Evolutionary conservation across 148 eudicot species (phyloP), one percentile per base, ranked within the genome.

Genomic region (Suaeda aralocaspica): DNA sequence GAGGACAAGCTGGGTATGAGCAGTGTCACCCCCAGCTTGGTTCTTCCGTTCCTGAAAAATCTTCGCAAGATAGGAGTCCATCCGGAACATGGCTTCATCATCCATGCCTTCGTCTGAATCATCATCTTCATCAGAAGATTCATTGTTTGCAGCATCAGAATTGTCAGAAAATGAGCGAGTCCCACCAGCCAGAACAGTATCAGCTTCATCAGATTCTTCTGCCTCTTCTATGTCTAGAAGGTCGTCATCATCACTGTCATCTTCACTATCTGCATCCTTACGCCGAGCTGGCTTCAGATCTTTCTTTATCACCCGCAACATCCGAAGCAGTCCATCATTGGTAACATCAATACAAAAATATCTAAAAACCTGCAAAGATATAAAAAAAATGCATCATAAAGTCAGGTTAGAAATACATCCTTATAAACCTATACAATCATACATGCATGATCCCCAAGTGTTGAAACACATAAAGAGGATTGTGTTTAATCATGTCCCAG

Each of bases 71-170:
- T 84, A 82, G 19, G 83, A 73, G 79, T 94, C 99, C 91, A 94
- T 86, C 33, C 97, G 81, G 70, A 94, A 94, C 99, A 94, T 94
- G n/a, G 92, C 99, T 63, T 91, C 99, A 77, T 94, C 99, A 77
- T 94, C 98, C 97, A 91, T 82, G 58, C 87, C 96, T 22, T 85
- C 92, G 72, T 91, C 98, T 67, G 89, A 86, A 58, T 86, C 96
- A 61, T 83, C 96, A 60, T 72, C 61, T 19, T 36, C 75, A 51
- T 70, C 74, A 24, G 59, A 56, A 59, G 31, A 30, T 55, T 76
- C 79, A 19, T 67, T 73, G 49, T 68, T 73, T 22, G 82, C 76
- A 29, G 80, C 81, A 77, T 79, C 84, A 8, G 96, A 80, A 72
- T 78, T 82, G 73, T 83, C 84, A 19, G 82, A 71, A 59, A 79